phyloP scores from a whole-genome alignment of 192 early-diverging fungal species.

The Funneliformis geosporum region DNA sequence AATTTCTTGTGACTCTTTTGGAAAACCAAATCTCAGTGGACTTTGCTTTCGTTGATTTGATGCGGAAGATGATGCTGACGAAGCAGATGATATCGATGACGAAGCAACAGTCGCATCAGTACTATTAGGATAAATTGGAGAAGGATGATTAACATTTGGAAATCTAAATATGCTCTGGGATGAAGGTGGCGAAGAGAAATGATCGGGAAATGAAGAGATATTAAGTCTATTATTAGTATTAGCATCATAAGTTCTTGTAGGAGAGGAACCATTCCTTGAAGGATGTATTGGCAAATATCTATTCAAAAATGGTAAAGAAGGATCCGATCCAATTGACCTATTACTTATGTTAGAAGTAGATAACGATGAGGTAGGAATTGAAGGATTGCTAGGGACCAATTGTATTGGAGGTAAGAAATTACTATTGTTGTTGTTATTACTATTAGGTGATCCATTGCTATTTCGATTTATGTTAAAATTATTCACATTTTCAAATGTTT shows the following conservation, averaged over 20 bases:
- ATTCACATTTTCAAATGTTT: not conserved
- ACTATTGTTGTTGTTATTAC: not conserved
- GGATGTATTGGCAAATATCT: not conserved
- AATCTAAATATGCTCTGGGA: not conserved
- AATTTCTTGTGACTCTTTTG: slow-evolving; percentile 7
- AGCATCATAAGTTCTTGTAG: not conserved
- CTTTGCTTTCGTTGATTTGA: slow-evolving; percentile 21
- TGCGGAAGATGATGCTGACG: not conserved
- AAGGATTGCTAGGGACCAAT: not conserved
- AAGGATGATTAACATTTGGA: not conserved
- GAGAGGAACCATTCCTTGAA: slow-evolving; percentile 6
- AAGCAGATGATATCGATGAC: not conserved
- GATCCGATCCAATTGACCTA: not conserved
- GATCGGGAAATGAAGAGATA: not conserved
- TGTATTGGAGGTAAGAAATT: slow-evolving; percentile 20
- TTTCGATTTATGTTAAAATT: not conserved
- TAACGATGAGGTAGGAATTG: not conserved
- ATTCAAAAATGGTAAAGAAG: not conserved
- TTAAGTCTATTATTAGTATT: not conserved
- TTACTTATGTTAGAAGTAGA: not conserved
- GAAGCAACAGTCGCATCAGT: not conserved
- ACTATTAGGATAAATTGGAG: slow-evolving; percentile 18
- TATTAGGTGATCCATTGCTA: not conserved
- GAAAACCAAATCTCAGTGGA: slow-evolving; percentile 19
- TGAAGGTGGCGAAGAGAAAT: not conserved